Evolutionary conservation across 192 early-diverging fungal species (phyloP).

Genomic region (Borealophlyctis nickersoniae): DNA sequence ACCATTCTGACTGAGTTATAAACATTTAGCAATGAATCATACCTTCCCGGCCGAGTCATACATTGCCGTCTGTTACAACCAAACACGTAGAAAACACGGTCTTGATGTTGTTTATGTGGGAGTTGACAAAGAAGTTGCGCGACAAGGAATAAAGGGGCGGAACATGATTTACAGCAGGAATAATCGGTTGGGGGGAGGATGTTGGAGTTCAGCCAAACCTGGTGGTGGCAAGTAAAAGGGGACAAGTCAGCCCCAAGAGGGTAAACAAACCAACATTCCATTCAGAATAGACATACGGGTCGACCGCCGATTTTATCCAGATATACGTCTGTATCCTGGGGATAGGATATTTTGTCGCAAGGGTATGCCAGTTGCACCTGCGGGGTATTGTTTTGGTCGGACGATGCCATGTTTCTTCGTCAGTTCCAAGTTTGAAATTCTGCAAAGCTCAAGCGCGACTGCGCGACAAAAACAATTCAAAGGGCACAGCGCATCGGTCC

Average conservation of each 20-base stretch:
- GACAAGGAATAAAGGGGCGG: constrained; percentile 59
- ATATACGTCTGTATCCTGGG: constrained; percentile 56
- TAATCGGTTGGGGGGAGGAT: constrained; percentile 17
- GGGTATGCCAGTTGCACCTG: constrained; percentile 23
- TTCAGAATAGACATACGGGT: constrained; percentile 45
- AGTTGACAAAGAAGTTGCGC: constrained; percentile 75
- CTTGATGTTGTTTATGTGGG: constrained; percentile 57
- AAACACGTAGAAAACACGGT: constrained; percentile 77
- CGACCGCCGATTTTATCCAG: constrained; percentile 63
- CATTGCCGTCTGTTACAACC: constrained; percentile 75
- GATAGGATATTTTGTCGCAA: constrained; percentile 17
- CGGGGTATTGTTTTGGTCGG: too few relatives aligned
- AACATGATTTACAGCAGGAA: constrained; percentile 55
- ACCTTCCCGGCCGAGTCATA: constrained; percentile 64
- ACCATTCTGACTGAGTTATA: too few relatives aligned
- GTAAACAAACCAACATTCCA: constrained; percentile 33
- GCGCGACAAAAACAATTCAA: too few relatives aligned
- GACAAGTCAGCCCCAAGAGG: neutral
- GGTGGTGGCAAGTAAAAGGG: neutral
- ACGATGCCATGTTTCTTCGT: too few relatives aligned
- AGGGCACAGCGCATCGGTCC: too few relatives aligned
- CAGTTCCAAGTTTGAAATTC: too few relatives aligned
- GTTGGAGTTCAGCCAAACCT: constrained; percentile 20
- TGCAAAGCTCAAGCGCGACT: too few relatives aligned
- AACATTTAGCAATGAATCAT: too few relatives aligned